Base-by-base conservation (phyloP, 2,329 filamentous ascomycete genomes). In the Penicillium sp. region DNA sequence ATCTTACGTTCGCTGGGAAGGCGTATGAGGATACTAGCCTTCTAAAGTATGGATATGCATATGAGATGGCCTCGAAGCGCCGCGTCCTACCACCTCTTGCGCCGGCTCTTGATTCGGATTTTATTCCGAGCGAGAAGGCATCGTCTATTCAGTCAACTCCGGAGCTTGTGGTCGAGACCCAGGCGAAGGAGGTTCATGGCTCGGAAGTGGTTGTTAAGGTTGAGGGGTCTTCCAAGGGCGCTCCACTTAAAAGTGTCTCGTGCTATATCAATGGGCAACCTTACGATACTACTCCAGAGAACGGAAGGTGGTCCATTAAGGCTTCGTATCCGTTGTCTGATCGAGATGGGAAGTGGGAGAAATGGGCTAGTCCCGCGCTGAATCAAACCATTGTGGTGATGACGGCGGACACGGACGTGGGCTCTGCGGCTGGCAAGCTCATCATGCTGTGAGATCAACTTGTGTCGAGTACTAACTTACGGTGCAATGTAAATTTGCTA, bases 1-100 rank as follows among this genome's bases (percentile, higher is more conserved):
- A 79, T 24, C 56, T 83, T 10, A 81, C 79, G 0, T 81, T 83
- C 60, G 77, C 75, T 0, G 76, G 75, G 0, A 77, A 72, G 30
- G 78, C 76, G 1, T 79, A 78, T 42, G 68, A 73, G 0, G 80
- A 83, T 49, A 61, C 48, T 5, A 54, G 50, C 11, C 47, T 67
- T 22, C 53, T 68, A 5, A 53, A 55, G n/a, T 67, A 64, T 45
- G 65, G 60, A 1, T 65, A 58, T 52, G 62, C 63, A 0, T 68
- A 64, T 40, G 65, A 67, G 46, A 24, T 35, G 38, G 58, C 47
- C 4, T 61, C 60, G 4, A 62, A 58, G 14, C 27, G 48, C 25
- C 64, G 65, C 3, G 27, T 54, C 13, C 18, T 52, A 33, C 63
- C 65, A 2, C 43, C 53, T 25, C 54, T 49, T 40, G 56, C 58